Percentiles rank a stretch among this genome's conserved stretches.
Conservation (phyloP, 371 early-diverging fungal genomes). For the Dinochytrium kinnereticum region DNA sequence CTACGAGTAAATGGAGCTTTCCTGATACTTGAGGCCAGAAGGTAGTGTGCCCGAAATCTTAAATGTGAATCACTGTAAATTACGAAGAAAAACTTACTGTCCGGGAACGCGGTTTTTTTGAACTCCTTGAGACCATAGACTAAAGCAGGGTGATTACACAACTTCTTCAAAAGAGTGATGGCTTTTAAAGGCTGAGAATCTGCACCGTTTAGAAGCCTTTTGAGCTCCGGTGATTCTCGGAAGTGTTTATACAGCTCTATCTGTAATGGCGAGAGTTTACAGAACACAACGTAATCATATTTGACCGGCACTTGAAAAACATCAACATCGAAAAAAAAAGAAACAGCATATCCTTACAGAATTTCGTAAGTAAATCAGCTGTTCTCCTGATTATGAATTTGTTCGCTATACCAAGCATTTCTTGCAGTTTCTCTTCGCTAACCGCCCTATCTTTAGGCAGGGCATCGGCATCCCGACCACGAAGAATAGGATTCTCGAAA, state of each 20-base stretch:
- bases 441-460: slow-evolving; percentile 77
- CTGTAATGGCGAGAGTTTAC: slow-evolving; percentile 80
- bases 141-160: slow-evolving; percentile 93
- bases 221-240: slow-evolving; percentile 78
- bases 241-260: slow-evolving; percentile 81
- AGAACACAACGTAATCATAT: slow-evolving; percentile 97
- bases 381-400: slow-evolving; percentile 95
- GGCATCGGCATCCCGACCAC: slow-evolving; percentile 94
- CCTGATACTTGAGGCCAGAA: slow-evolving; percentile 78
- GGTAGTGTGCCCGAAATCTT: slow-evolving; percentile 51
- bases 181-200: slow-evolving; percentile 74
- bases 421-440: slow-evolving; percentile 86
- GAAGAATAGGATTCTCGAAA: slow-evolving; percentile 89
- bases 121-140: slow-evolving; percentile 49
- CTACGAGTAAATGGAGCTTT: slow-evolving; percentile 85
- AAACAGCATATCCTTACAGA: slow-evolving; percentile 63
- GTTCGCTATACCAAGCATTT: slow-evolving; percentile 84
- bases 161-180: slow-evolving; percentile 90
- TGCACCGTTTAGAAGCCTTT: slow-evolving; percentile 53
- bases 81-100: neutral
- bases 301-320: slow-evolving; percentile 80
- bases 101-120: neutral
- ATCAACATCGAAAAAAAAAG: neutral
- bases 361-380: slow-evolving; percentile 93
- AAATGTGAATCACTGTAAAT: neutral